These are phyloP conservation scores for Garcileccinum viscosum DNA, from an alignment of 1,284 basidiomycete species.

Conservation along the genomic window DNA sequence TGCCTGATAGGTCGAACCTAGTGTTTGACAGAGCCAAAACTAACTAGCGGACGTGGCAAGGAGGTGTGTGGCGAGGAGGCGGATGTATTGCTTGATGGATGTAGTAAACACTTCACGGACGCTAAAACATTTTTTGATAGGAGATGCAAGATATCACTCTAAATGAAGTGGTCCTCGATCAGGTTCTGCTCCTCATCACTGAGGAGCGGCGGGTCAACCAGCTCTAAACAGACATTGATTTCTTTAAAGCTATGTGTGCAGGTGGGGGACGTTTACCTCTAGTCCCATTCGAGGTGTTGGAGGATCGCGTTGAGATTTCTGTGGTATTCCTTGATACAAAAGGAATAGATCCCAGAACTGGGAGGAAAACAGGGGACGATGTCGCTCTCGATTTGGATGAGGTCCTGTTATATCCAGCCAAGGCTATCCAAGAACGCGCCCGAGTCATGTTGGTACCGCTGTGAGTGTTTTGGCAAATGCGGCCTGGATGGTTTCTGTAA, in stretches of 20 bases:
- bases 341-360: conserved; percentile 86
- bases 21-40: conserved; percentile 45
- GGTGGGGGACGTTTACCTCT: conserved; percentile 83
- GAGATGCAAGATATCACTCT: neutral
- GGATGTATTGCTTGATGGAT: conserved; percentile 10
- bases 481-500: conserved; percentile 78
- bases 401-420: conserved; percentile 94
- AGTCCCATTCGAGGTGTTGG: conserved; percentile 75
- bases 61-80: conserved; percentile 40
- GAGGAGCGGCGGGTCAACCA: conserved; percentile 88
- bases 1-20: conserved; percentile 72
- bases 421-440: conserved; percentile 80
- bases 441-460: conserved; percentile 67
- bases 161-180: conserved; percentile 91
- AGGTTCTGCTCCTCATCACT: conserved; percentile 93
- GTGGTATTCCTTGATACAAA: conserved; percentile 92
- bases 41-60: conserved; percentile 43
- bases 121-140: conserved; percentile 1
- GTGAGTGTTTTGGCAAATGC: conserved; percentile 79
- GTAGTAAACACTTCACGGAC: conserved; percentile 23
- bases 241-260: conserved; percentile 98
- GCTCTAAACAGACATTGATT: conserved; percentile 80
- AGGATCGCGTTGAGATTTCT: conserved; percentile 84
- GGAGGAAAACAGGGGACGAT: conserved; percentile 92
- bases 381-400: conserved; percentile 88